Evolutionary conservation across 2,329 filamentous ascomycete species (phyloP).

Genomic region (Phaeosphaeriaceae sp.): DNA sequence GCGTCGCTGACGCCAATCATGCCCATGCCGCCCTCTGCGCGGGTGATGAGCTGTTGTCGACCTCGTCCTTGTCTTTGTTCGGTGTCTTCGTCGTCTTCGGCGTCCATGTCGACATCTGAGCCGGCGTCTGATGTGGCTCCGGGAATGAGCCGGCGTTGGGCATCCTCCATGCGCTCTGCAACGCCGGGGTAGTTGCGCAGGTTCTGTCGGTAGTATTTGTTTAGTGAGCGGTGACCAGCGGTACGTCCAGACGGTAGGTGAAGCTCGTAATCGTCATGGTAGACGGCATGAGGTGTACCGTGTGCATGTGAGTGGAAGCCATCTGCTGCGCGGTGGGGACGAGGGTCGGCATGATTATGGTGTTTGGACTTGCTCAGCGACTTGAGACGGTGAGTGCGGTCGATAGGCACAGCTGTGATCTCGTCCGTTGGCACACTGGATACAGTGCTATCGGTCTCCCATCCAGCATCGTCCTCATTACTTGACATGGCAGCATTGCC

Average conservation of each 20-base stretch:
- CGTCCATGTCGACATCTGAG: conserved; percentile 40
- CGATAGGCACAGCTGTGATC: conserved; percentile 77
- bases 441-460: conserved; percentile 91
- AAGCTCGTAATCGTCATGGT: conserved; percentile 91
- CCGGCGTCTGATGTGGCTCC: conserved; percentile 49
- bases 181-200: conserved; percentile 80
- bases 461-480: conserved; percentile 76
- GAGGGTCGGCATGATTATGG: conserved; percentile 73
- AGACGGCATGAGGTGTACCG: conserved; percentile 73
- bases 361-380: conserved; percentile 75
- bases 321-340: conserved; percentile 75
- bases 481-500: conserved; percentile 50
- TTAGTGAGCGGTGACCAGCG: conserved; percentile 86
- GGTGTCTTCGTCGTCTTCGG: conserved; percentile 21
- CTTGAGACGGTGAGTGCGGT: conserved; percentile 74
- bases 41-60: conserved; percentile 58
- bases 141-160: conserved; percentile 68
- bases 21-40: conserved; percentile 75
- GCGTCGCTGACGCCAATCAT: conserved; percentile 79
- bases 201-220: conserved; percentile 92
- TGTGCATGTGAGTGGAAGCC: conserved; percentile 85
- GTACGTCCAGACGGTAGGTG: conserved; percentile 89
- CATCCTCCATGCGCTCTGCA: conserved; percentile 74
- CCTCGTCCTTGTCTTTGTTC: conserved; percentile 29
- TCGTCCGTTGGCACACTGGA: conserved; percentile 89